phyloP scores from a whole-genome alignment of 805 yeast species.

The Priceomyces melissophilus region DNA sequence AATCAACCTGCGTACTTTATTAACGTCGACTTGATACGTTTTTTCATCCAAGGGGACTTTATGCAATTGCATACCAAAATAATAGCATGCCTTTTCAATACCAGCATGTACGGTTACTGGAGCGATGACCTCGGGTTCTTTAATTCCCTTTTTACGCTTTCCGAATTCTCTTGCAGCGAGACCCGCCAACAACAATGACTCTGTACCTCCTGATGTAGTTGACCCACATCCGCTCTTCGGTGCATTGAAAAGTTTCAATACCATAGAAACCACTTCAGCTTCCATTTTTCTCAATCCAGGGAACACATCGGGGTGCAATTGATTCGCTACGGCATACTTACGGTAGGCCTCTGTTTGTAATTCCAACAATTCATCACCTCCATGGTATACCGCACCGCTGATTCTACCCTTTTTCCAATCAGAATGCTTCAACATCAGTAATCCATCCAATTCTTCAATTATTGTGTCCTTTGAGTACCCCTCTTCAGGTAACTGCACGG shows the following conservation, averaged over 20 bases:
- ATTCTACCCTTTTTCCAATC: conserved; percentile 85
- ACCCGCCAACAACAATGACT: conserved; percentile 81
- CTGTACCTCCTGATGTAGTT: conserved; percentile 93
- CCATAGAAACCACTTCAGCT: conserved; percentile 91
- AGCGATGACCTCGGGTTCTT: conserved; percentile 79
- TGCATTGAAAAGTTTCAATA: conserved; percentile 72
- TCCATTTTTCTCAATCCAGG: conserved; percentile 98
- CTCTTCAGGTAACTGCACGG: conserved; percentile 49
- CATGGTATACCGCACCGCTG: conserved; percentile 96
- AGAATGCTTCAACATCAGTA: conserved; percentile 55
- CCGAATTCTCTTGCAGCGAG: conserved; percentile 85
- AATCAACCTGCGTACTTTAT: conserved; percentile 60
- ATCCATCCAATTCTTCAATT: conserved; percentile 46
- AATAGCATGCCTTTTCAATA: conserved; percentile 85
- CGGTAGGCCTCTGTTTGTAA: conserved; percentile 77
- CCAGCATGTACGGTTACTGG: conserved; percentile 95
- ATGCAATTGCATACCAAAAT: conserved; percentile 81
- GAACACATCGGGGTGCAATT: conserved; percentile 93
- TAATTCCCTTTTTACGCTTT: conserved; percentile 50
- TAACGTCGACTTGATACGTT: conserved; percentile 64
- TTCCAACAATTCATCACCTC: conserved; percentile 72
- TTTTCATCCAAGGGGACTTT: conserved; percentile 72
- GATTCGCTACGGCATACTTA: conserved; percentile 83
- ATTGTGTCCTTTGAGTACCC: conserved; percentile 56
- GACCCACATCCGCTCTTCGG: conserved; percentile 65